Evolutionary conservation across 106 monocot genomes (phyloP).

Genomic region (Dactylorhiza incarnata): DNA sequence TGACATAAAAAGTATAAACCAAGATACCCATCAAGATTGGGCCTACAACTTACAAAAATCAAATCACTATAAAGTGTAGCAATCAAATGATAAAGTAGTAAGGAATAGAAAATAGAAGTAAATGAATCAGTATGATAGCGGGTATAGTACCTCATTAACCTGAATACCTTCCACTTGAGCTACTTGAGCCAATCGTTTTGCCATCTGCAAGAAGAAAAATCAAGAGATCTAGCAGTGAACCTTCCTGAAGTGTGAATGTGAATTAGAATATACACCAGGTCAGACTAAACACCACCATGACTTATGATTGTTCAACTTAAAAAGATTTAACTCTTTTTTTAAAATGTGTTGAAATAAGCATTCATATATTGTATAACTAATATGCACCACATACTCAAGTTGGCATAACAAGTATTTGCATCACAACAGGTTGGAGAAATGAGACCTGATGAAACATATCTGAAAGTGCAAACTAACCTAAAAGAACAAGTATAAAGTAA

Average conservation of each 20-base stretch:
- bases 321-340: background rate
- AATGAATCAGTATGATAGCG: background rate
- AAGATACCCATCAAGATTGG: background rate
- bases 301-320: background rate
- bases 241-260: background rate
- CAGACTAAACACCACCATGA: background rate
- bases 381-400: background rate
- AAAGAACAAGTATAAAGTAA: background rate
- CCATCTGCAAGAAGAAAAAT: constrained; percentile 50
- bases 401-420: background rate
- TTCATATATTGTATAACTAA: background rate
- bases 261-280: background rate
- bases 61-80: background rate
- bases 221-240: background rate
- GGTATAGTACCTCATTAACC: constrained; percentile 64
- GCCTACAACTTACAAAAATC: background rate
- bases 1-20: background rate
- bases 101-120: background rate
- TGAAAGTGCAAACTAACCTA: background rate
- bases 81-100: background rate
- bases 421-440: background rate
- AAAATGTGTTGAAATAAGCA: background rate
- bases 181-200: constrained; percentile 81
- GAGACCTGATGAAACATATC: background rate
- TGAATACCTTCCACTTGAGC: constrained; percentile 75